Evolutionary conservation across 164 flowering plant species (phyloP).

Genomic region (Brasenia schreberi): DNA sequence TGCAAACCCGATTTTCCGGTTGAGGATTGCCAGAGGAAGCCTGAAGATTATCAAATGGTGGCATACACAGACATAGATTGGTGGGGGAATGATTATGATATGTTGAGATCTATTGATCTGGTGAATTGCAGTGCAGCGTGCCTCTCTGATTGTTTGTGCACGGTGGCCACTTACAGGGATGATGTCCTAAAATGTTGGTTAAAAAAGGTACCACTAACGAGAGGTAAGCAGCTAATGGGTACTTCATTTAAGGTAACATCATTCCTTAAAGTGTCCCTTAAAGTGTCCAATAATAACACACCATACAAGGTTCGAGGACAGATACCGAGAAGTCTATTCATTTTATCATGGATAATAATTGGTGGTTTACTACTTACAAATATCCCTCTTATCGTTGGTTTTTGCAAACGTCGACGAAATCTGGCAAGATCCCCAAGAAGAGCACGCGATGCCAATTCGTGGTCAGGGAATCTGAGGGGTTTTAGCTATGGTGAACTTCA

Average conservation of each 20-base stretch:
- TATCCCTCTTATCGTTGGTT: no score
- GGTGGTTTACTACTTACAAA: not conserved
- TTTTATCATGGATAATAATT: not conserved
- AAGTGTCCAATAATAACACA: not conserved
- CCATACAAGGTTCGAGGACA: not conserved
- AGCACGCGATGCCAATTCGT: not conserved
- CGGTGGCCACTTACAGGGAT: constrained; percentile 8
- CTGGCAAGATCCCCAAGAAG: not conserved
- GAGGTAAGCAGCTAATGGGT: constrained; percentile 3
- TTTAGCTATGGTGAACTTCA: constrained; percentile 4
- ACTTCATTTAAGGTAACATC: not conserved
- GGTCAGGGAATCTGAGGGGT: not conserved
- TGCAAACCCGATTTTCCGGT: constrained; percentile 9
- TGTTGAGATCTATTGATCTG: not conserved
- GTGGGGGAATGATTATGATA: constrained; percentile 6
- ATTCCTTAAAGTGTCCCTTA: not conserved
- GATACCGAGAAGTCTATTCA: no score
- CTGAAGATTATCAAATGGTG: constrained; percentile 2
- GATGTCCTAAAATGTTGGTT: constrained; percentile 5
- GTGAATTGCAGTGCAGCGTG: constrained; percentile 12
- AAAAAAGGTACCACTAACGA: constrained; percentile 14
- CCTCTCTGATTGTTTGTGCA: constrained; percentile 15
- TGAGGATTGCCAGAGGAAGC: constrained; percentile 7
- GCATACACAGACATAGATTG: constrained; percentile 12
- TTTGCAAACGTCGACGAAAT: not conserved